Evolutionary conservation across 2,329 filamentous ascomycete species (phyloP).

Genomic region (Aspergillus jensenii): DNA sequence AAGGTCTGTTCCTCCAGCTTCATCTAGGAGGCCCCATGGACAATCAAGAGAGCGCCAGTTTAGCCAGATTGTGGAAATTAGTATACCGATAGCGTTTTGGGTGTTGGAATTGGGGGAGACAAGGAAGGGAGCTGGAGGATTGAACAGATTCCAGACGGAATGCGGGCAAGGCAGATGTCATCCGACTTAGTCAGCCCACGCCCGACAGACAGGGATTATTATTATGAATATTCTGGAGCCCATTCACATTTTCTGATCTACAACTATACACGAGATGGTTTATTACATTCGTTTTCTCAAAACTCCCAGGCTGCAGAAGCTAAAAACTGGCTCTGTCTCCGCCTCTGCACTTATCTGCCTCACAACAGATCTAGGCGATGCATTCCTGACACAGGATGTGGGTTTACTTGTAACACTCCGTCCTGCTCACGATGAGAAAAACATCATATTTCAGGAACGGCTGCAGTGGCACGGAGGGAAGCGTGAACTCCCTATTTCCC

Average conservation of each 20-base stretch:
- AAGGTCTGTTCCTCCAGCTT: constrained; percentile 5
- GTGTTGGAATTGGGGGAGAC: constrained; percentile 5
- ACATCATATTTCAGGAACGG: constrained; percentile 23
- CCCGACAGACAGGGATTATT: constrained; percentile 6
- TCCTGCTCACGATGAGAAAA: constrained; percentile 15
- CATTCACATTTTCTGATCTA: background rate
- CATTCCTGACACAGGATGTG: constrained; percentile 53
- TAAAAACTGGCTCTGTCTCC: constrained; percentile 41
- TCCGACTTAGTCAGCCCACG: constrained; percentile 28
- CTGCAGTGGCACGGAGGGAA: constrained; percentile 35
- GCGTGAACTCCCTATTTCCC: constrained; percentile 32
- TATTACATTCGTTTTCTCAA: constrained; percentile 70
- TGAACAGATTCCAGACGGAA: constrained; percentile 2
- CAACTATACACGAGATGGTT: constrained; percentile 42
- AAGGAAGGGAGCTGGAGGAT: constrained; percentile 17
- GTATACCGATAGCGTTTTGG: background rate
- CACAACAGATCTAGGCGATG: constrained; percentile 68
- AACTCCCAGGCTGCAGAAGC: constrained; percentile 51
- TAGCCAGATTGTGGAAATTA: background rate
- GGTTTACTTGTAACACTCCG: constrained; percentile 29
- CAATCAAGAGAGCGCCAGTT: background rate
- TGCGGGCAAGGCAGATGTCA: constrained; percentile 23
- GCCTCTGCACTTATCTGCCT: constrained; percentile 60
- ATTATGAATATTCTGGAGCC: background rate
- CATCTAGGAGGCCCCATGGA: constrained; percentile 17